Base-by-base conservation (phyloP, 805 yeast genomes). In the Zygosaccharomyces kombuchaensis region DNA sequence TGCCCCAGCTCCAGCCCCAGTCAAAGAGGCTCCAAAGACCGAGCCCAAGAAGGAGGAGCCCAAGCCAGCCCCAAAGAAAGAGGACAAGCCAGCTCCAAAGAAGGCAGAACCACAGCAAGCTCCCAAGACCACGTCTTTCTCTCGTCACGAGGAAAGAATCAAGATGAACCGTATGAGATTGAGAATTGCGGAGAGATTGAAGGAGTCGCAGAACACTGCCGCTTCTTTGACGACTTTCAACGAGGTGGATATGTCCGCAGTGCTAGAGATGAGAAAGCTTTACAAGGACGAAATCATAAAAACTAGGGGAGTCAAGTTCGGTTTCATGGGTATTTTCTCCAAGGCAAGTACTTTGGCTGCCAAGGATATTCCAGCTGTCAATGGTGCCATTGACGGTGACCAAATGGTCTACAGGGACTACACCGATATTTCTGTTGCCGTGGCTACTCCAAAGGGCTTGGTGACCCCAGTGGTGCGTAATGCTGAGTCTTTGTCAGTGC, bases 91-190 rank as follows among this genome's bases (percentile, higher is more conserved):
- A 36, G 59, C 60, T 41, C 57, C 65, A 40, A 58, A 52, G 46
- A 39, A 53, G 45, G 56, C 51, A 43, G 43, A 50, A 43, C 51
- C 71, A 41, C 53, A 56, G 45, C 34, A 60, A 14, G 44, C 71
- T 29, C 57, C 68, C 43, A 62, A 76, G 26, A 60, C 69, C 36
- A 72, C 75, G 34, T 58, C 77, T 29, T 87, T 87, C 64, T 77
- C 93, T 48, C 86, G 99, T 75, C 70, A 73, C 51, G 98, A 93
- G 74, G 85, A 82, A 66, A 81, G 89, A 68, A 95, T 93, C 54
- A 91, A 91, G 78, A 91, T 91, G 98, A 93, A 90, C 82, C 87
- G 99, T 77, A 93, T 91, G 98, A 85, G 99, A 75, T 72, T 87
- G 73, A 87, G 99, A 78, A 93, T 93, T 57, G 96, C 99, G 50